Evolutionary conservation across 1,284 basidiomycete species (phyloP), one percentile per base, ranked within the genome.

Genomic region (Leccinum fuscescens): DNA sequence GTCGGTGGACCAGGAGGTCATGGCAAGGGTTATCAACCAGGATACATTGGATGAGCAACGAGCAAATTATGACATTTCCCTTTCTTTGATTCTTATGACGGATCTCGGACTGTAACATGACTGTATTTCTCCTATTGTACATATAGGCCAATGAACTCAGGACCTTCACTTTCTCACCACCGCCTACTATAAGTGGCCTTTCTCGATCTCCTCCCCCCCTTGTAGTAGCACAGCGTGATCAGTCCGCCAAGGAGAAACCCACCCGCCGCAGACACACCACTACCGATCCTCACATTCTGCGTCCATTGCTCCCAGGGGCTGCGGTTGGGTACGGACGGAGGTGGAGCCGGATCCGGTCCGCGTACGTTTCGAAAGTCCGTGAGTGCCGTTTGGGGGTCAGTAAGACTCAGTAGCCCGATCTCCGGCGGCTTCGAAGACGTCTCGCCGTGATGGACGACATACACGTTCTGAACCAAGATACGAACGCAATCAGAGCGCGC

Each of bases 401-500:
- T 86, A 44, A 80, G 71, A 56, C 75, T 76, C 61, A 80, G 66
- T 11, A 87, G 74, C 29, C 83, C 83, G 44, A 86, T 76, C 39
- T 68, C 64, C 1, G 83, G 82, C 20, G 79, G 75, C 44, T 74
- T 69, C 4, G 69, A 72, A n/a, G 75, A 66, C 20, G 77, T 81
- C 49, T 74, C 74, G 29, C 73, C 76, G 56, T 80, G 78, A 63
- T 85, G 82, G 35, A 78, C 76, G 49, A 78, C 79, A 59, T 85
- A 85, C 44, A 82, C 80, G 68, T 85, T 86, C 84, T 83, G 60
- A 46, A 57, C 15, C 44, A 29, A 8, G 6, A 56, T 6, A 57
- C 33, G 15, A 6, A 20, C 27, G 42, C 37, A 8, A 6, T 57
- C 53, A 52, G 20, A 20, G 15, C 2, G 11, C 31, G 46, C 59